A percentile compares a stretch with the other conserved stretches of the same genome.
These are phyloP conservation scores for Lasiosphaeris hirsuta DNA, from an alignment of 495 filamentous ascomycete genomes.

Conservation along the genomic window DNA sequence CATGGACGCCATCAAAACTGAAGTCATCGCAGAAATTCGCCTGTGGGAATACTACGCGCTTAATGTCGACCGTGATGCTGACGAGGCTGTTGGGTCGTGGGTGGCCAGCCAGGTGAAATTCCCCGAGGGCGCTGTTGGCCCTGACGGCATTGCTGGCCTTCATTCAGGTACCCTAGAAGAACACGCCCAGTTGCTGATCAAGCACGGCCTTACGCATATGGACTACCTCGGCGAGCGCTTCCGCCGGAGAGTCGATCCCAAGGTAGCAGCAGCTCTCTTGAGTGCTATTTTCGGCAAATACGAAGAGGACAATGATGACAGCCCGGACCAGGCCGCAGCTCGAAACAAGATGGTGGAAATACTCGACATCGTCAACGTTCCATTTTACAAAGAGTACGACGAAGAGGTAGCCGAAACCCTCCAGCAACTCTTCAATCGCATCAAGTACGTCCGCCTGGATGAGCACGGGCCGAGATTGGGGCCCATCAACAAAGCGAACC, in stretches of 20 bases:
- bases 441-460: constrained; percentile 88
- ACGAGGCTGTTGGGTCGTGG: constrained; percentile 70
- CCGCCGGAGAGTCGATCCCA: constrained; percentile 63
- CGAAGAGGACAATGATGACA: constrained; percentile 44
- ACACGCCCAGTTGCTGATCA: constrained; percentile 49
- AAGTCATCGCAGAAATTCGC: constrained; percentile 69
- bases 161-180: constrained; percentile 38
- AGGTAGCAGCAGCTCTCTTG: constrained; percentile 64
- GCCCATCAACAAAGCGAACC: constrained; percentile 67
- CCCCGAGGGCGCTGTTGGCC: constrained; percentile 42
- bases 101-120: constrained; percentile 48
- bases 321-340: constrained; percentile 43
- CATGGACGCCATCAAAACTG: constrained; percentile 78
- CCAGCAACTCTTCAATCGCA: constrained; percentile 87
- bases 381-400: constrained; percentile 89
- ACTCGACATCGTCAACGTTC: constrained; percentile 80
- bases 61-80: constrained; percentile 69
- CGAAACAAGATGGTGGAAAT: constrained; percentile 55
- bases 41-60: constrained; percentile 94
- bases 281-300: constrained; percentile 66
- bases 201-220: constrained; percentile 62
- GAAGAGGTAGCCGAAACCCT: constrained; percentile 75
- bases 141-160: constrained; percentile 45
- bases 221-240: constrained; percentile 77
- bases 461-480: constrained; percentile 88